phyloP scores from a whole-genome alignment of 257 asterid species.

The Solanum clarkiae region DNA sequence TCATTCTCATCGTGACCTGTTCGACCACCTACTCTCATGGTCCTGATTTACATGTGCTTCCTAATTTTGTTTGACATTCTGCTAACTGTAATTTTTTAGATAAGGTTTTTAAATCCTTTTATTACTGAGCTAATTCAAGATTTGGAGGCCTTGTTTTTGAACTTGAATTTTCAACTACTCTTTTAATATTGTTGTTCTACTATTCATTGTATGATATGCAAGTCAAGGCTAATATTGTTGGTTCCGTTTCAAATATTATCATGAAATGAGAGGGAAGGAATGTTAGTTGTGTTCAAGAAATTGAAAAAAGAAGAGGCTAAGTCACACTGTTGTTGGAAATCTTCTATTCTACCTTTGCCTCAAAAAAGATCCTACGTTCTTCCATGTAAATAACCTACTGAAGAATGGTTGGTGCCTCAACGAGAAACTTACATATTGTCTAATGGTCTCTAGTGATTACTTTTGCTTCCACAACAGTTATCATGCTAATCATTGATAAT shows the following conservation, averaged over 20 bases:
- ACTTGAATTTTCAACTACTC: not conserved
- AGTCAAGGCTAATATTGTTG: not conserved
- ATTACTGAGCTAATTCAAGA: not conserved
- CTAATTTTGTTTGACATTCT: not conserved
- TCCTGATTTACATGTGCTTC: not conserved
- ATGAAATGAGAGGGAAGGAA: not conserved
- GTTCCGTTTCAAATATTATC: not conserved
- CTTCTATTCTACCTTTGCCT: not conserved
- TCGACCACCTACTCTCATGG: not conserved
- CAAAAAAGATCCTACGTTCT: not conserved
- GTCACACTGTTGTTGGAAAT: not conserved
- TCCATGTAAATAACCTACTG: not conserved
- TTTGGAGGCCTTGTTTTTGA: not conserved
- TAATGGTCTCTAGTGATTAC: not conserved
- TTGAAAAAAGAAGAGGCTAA: not conserved
- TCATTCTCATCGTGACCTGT: not conserved
- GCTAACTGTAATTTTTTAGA: not conserved
- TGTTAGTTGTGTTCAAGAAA: not conserved
- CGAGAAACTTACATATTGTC: not conserved
- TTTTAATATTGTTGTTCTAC: not conserved
- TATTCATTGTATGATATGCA: not conserved
- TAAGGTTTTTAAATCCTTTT: not conserved
- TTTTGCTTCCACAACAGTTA: not conserved
- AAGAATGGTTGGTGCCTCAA: not conserved
- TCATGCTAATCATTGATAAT: not conserved